Percentiles rank a stretch among this genome's conserved stretches.
phyloP scores from a whole-genome alignment of 345 rosid genomes.

The Iberis pinnata region DNA sequence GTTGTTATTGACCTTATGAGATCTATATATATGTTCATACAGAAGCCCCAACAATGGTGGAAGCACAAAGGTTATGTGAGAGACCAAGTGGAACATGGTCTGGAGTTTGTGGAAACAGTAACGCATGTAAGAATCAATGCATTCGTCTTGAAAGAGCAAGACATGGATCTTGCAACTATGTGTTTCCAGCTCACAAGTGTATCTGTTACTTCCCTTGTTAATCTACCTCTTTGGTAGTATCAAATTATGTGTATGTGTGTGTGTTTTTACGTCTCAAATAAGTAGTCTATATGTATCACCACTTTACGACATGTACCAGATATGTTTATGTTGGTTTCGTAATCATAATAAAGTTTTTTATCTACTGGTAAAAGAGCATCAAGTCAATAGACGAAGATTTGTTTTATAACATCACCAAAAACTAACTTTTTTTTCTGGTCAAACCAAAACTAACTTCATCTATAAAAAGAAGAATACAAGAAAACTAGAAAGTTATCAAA shows the following conservation, averaged over 20 bases:
- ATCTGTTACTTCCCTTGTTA: conserved; percentile 18
- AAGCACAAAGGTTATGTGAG: conserved; percentile 14
- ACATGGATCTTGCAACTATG: conserved; percentile 24
- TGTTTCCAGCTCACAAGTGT: conserved; percentile 19
- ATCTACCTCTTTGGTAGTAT: not conserved
- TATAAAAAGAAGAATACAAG: too few relatives aligned
- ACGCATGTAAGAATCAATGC: conserved; percentile 10
- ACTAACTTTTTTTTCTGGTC: too few relatives aligned
- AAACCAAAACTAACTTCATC: too few relatives aligned
- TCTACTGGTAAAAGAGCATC: not conserved
- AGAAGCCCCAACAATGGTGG: conserved; percentile 21
- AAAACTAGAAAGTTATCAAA: too few relatives aligned
- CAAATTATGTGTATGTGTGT: not conserved
- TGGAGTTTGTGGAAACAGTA: conserved; percentile 19
- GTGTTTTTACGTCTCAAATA: conserved; percentile 7
- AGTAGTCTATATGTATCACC: not conserved
- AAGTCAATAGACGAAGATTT: too few relatives aligned
- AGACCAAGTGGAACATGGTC: conserved; percentile 23
- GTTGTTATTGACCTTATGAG: not conserved
- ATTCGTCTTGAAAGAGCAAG: conserved; percentile 29
- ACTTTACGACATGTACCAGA: conserved; percentile 6
- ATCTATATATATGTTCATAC: not conserved
- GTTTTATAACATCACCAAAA: too few relatives aligned
- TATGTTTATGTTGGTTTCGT: conserved; percentile 5
- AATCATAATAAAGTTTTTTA: not conserved